Base-by-base conservation (phyloP, 352 stramenopile genomes). In the Pythium rhizo-oryzae region DNA sequence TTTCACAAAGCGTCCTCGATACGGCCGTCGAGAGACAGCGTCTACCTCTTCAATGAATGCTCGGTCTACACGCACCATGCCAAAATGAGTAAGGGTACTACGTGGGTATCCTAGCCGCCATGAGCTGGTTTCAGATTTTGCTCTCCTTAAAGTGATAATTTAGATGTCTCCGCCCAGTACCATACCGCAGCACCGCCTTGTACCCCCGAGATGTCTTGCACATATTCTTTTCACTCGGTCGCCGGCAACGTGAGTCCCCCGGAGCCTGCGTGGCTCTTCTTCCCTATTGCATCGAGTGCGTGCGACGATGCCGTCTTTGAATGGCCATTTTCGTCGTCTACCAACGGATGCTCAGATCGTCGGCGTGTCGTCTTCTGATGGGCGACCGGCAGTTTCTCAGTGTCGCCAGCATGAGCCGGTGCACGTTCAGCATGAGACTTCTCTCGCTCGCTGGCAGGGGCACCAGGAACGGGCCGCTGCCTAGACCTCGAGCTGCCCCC, bases 371-470 rank as follows among this genome's bases (percentile, higher is more conserved):
- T 71, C 50, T 88, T 88, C 51, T 76, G 78, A 39, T 85, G 76
- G 12, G 80, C 70, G 30, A 83, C 46, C 0, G 80, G 80, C 35
- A 88, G 70, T 62, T 71, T 77, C 39, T 88, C 80, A 19, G 59
- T 75, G 37, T 84, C 79, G 18, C 60, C 60, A 0, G 80, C 72
- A 66, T 89, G 76, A 4, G 55, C 80, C 43, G 78, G 76, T 33
- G 78, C 78, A 25, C 80, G 63, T 51, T 86, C 78, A 1, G 65
- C 78, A 39, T 89, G 80, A 1, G 70, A 56, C 46, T 88, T 89
- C 39, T 89, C 76, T 44, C 41, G 44, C 21, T 67, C 60, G 49
- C 33, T 67, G 35, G 35, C 19, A 21, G 60, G 37, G 0, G 35
- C 60, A 71, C 30, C 28, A 37, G 62, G 46, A 37, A 54, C 62